Conservation (phyloP, 1,284 basidiomycete genomes). For the Chalciporus piperatoides region DNA sequence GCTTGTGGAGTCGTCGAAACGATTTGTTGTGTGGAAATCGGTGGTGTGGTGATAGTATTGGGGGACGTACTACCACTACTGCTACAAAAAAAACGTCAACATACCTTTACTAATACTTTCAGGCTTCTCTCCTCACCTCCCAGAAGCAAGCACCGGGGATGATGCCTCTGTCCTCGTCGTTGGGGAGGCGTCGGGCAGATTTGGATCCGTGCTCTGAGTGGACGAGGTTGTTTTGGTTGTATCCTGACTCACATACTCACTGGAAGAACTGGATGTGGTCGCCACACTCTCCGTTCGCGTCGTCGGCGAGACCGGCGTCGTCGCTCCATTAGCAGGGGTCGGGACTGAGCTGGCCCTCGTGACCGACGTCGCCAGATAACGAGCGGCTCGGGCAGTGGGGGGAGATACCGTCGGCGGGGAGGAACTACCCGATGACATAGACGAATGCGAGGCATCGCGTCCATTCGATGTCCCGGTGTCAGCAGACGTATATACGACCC, state of each 20-base stretch:
- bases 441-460: not conserved
- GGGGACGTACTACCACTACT: not conserved
- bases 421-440: not conserved
- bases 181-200: not conserved
- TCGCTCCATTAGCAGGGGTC: not conserved
- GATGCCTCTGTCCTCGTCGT: not conserved
- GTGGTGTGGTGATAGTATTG: not conserved
- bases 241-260: not conserved
- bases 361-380: not conserved
- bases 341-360: not conserved
- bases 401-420: not conserved
- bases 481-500: not conserved
- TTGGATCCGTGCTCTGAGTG: not conserved
- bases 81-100: not conserved
- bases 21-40: not conserved
- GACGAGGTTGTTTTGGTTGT: not conserved
- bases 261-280: not conserved
- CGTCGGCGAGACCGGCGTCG: not conserved
- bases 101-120: not conserved
- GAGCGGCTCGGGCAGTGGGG: not conserved
- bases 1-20: conserved; percentile 2
- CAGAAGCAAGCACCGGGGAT: not conserved
- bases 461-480: not conserved
- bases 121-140: conserved; percentile 10
- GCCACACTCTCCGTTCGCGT: not conserved